Conservation (phyloP, 768 basidiomycete species). For the Amanita thiersii region DNA sequence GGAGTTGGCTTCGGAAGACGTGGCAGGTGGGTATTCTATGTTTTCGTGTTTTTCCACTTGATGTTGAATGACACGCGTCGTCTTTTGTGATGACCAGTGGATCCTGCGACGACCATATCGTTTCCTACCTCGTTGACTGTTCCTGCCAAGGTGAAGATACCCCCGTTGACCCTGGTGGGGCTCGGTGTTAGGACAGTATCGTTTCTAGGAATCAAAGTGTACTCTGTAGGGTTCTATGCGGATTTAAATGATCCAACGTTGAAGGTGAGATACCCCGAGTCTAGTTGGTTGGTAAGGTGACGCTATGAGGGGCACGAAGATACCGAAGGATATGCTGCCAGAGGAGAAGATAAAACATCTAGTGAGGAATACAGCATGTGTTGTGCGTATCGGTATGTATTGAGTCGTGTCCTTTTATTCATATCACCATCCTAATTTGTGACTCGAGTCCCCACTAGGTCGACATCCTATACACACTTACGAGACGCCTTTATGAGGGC, state of each 20-base stretch:
- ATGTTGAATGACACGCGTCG: background rate
- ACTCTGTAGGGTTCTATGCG: constrained; percentile 86
- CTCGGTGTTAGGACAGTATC: constrained; percentile 85
- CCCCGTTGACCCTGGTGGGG: constrained; percentile 67
- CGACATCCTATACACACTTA: constrained; percentile 70
- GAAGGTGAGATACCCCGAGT: constrained; percentile 29
- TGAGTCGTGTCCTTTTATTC: background rate
- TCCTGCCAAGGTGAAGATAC: constrained; percentile 53
- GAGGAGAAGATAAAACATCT: constrained; percentile 70
- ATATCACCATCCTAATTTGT: background rate
- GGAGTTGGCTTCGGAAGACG: background rate
- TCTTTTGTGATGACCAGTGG: constrained; percentile 33
- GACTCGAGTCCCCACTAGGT: constrained; percentile 64
- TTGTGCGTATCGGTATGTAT: constrained; percentile 62
- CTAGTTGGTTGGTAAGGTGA: background rate
- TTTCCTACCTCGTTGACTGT: constrained; percentile 64
- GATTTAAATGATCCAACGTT: constrained; percentile 63
- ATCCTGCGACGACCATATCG: constrained; percentile 64
- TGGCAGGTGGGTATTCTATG: background rate
- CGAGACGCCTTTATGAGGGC: constrained; percentile 80
- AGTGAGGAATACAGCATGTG: constrained; percentile 57
- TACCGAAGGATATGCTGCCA: constrained; percentile 44
- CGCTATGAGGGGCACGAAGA: constrained; percentile 25
- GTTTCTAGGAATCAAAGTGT: constrained; percentile 82
- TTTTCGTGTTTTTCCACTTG: background rate